Evolutionary conservation across 345 rosid species (phyloP).

Genomic region (Dimocarpus longan): DNA sequence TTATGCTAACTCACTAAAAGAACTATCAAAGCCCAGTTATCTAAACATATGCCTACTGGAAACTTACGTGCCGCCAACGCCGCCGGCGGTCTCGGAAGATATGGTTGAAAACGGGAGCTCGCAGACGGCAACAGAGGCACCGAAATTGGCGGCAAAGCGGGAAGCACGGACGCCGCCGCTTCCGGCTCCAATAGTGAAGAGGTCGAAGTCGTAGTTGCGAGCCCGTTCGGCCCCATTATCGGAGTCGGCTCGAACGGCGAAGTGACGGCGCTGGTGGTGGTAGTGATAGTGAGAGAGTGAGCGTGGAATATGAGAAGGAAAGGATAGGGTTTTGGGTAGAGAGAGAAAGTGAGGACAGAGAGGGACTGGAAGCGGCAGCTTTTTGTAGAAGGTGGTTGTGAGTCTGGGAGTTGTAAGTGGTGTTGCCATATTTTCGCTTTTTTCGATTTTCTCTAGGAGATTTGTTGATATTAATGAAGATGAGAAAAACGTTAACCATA

Average conservation of each 20-base stretch:
- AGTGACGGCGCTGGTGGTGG: conserved; percentile 38
- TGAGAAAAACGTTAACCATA: background rate
- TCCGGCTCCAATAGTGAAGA: conserved; percentile 95
- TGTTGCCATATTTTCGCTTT: conserved; percentile 35
- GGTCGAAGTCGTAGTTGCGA: conserved; percentile 79
- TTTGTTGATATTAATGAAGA: background rate
- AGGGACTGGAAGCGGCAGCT: conserved; percentile 34
- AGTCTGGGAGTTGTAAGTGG: conserved; percentile 64
- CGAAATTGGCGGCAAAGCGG: conserved; percentile 83
- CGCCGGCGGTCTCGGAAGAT: conserved; percentile 89
- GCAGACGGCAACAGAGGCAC: conserved; percentile 90
- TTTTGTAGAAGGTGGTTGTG: conserved; percentile 41
- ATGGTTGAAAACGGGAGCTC: conserved; percentile 92
- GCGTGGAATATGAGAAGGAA: conserved; percentile 26
- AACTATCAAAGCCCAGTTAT: background rate
- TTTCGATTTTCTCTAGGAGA: background rate
- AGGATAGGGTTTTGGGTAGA: conserved; percentile 40
- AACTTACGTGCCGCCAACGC: conserved; percentile 97
- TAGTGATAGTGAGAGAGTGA: conserved; percentile 23
- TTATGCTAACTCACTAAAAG: background rate
- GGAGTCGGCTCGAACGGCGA: conserved; percentile 50
- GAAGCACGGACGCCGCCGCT: conserved; percentile 98
- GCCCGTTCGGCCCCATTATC: conserved; percentile 63
- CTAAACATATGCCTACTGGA: background rate
- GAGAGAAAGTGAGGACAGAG: conserved; percentile 31